Evolutionary conservation across 306 rosid genomes (phyloP), one percentile per base, ranked within the genome.

Genomic region (Macrotyloma uniflorum): DNA sequence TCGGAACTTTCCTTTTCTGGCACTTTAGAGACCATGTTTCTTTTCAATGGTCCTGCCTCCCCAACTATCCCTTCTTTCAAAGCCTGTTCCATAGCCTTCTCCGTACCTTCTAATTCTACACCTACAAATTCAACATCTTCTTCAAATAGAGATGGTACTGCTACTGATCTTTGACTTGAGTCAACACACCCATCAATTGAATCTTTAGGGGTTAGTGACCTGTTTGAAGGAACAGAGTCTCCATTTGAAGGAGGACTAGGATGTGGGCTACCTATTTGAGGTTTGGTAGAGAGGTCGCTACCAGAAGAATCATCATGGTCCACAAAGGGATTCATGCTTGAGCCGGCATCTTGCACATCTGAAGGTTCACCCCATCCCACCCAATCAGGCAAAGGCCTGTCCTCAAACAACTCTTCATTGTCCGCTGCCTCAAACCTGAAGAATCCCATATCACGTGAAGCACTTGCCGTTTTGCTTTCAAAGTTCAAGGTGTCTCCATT

Each of bases 1-100:
- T 91, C 99, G 0, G 94, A 69, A 35, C 82, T 86, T 45, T 93
- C 98, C 71, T 90, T 93, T 68, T 90, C 96, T 23, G 88, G 75
- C 67, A 69, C 91, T 86, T 91, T 91, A 1, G 90, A 83, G 53
- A 65, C 43, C 43, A 81, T 55, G 79, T 85, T 89, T 79, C 91
- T 91, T 90, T 91, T 92, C 90, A 96, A 82, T n/a, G 99, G 98
- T 64, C 98, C 99, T 6, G 97, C 99, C 85, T 96, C 98, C 81
- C 98, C 99, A 49, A 96, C 99, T 79, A 91, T 91, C 10, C 98
- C 99, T 87, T 96, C 98, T 86, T 96, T 96, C 35, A 96, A 93
- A 67, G 99, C 99, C 76, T 93, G 99, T 43, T 89, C 99, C 99
- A 96, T 93, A 16, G 99, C 99, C 76, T 93, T 96, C 85, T 91